Base-by-base conservation (phyloP, 768 basidiomycete genomes). In the button mushroom (Agaricus bisporus) region DNA sequence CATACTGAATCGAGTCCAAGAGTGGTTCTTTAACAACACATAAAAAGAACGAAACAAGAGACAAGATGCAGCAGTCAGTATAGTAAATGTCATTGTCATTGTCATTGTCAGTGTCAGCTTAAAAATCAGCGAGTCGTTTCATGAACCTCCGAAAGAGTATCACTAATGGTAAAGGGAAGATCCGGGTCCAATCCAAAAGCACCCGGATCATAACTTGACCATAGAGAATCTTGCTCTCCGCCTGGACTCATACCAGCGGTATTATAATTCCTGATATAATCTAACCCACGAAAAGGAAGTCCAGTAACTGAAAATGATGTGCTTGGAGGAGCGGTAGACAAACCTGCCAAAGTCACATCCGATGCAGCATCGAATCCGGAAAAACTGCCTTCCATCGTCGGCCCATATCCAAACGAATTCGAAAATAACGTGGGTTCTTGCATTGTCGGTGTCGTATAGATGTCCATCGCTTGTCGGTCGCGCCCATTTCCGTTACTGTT, bases 251-350 rank as follows among this genome's bases (percentile, higher is more conserved):
- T 80, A 35, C 75, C 74, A 57, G 73, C 73, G 66, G 52, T 44
- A 48, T 81, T 76, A 64, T 86, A 91, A 61, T 89, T 91, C 60
- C 86, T 81, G 62, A 93, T 85, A 61, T 81, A 93, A 60, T 93
- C 91, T 29, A 92, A 74, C 9, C 89, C 91, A 28, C 82, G 78
- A 73, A 92, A 93, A 1, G 89, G 91, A n/a, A 91, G 73, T 37
- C 88, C 88, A 20, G 83, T 75, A 8, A 81, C 81, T 57, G 83
- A 73, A 64, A 90, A 90, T 4, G 77, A 73, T n/a, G 85, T 67
- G 5, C 76, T 78, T 11, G 84, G 79, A 2, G 85, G 79, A 10
- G 82, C 80, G 10, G 76, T 78, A 5, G 82, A 82, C 29, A 79
- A 68, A 4, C 75, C 75, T 47, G 68, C 60, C 56, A 78, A 58